Percentiles rank a stretch among this genome's conserved stretches.
phyloP scores from a whole-genome alignment of 352 stramenopile species.

The Phytophthora litchii region DNA sequence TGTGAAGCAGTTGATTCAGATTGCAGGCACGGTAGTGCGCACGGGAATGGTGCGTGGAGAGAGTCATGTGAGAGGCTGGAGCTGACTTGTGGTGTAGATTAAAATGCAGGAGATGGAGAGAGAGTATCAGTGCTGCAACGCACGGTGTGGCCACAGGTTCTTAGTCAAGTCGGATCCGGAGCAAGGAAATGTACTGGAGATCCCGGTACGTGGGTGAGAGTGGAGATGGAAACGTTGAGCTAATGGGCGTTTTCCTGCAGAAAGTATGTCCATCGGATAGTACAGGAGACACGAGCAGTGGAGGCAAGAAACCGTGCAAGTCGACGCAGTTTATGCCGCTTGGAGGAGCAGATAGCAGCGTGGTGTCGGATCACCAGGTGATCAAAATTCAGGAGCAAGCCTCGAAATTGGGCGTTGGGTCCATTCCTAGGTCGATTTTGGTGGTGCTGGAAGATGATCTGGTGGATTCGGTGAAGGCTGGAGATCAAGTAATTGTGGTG shows the following conservation, averaged over 20 bases:
- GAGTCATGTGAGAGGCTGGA: neutral
- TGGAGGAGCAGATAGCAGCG: constrained; percentile 44
- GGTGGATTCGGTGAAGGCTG: constrained; percentile 89
- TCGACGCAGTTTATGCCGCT: constrained; percentile 76
- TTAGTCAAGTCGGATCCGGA: constrained; percentile 90
- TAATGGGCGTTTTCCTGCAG: constrained; percentile 22
- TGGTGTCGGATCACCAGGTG: constrained; percentile 88
- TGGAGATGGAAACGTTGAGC: neutral
- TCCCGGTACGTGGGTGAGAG: constrained; percentile 49
- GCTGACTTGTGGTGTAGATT: constrained; percentile 35
- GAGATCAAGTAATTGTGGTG: constrained; percentile 95
- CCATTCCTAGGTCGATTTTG: constrained; percentile 93
- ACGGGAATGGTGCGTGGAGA: constrained; percentile 71
- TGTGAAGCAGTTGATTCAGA: constrained; percentile 89
- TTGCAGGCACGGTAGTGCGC: constrained; percentile 90
- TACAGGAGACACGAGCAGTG: constrained; percentile 30
- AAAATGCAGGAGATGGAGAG: constrained; percentile 94
- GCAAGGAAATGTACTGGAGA: constrained; percentile 89
- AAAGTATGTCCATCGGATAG: constrained; percentile 58
- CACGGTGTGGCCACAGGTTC: constrained; percentile 79
- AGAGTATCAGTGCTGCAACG: constrained; percentile 87
- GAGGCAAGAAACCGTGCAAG: constrained; percentile 72
- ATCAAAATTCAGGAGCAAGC: constrained; percentile 97
- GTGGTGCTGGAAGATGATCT: constrained; percentile 94
- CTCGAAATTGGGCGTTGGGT: constrained; percentile 90